phyloP scores from a whole-genome alignment of 352 stramenopile species.

The Phytophthora fragariae region DNA sequence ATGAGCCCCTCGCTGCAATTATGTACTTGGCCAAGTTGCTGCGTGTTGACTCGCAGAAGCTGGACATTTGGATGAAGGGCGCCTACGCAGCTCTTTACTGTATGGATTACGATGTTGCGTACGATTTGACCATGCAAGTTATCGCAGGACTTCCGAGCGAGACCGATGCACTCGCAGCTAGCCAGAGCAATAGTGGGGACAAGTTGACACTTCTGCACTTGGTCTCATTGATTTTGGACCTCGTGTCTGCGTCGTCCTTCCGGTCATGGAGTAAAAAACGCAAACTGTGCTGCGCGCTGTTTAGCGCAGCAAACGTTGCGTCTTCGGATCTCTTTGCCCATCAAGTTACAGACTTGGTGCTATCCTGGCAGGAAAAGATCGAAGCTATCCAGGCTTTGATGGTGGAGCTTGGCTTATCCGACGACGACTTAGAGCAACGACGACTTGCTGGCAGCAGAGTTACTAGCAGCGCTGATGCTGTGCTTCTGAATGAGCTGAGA shows the following conservation, averaged over 20 bases:
- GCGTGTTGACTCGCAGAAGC: slow-evolving; percentile 44
- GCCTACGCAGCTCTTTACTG: slow-evolving; percentile 76
- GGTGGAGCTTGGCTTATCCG: slow-evolving; percentile 67
- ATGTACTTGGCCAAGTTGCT: slow-evolving; percentile 63
- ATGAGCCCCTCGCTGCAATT: slow-evolving; percentile 51
- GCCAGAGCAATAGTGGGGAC: slow-evolving; percentile 15
- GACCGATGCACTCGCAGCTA: slow-evolving; percentile 1
- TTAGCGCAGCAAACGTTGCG: slow-evolving; percentile 37
- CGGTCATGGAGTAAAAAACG: slow-evolving; percentile 68
- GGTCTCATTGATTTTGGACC: slow-evolving; percentile 70
- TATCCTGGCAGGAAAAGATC: slow-evolving; percentile 58
- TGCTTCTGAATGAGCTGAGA: slow-evolving; percentile 69
- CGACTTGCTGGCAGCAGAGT: slow-evolving; percentile 41
- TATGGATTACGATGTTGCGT: slow-evolving; percentile 68
- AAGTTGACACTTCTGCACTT: slow-evolving; percentile 52
- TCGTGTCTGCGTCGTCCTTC: slow-evolving; percentile 71
- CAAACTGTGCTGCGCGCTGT: slow-evolving; percentile 46
- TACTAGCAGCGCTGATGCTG: slow-evolving; percentile 41
- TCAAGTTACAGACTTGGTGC: slow-evolving; percentile 56
- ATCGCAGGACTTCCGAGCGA: slow-evolving; percentile 34
- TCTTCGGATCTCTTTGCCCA: slow-evolving; percentile 54
- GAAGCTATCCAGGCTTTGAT: slow-evolving; percentile 65
- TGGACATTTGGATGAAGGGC: slow-evolving; percentile 69
- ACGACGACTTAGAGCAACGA: slow-evolving; percentile 63
- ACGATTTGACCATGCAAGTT: slow-evolving; percentile 54